Evolutionary conservation across 306 rosid species (phyloP), one percentile per base, ranked within the genome.

Genomic region (Alnus glutinosa): DNA sequence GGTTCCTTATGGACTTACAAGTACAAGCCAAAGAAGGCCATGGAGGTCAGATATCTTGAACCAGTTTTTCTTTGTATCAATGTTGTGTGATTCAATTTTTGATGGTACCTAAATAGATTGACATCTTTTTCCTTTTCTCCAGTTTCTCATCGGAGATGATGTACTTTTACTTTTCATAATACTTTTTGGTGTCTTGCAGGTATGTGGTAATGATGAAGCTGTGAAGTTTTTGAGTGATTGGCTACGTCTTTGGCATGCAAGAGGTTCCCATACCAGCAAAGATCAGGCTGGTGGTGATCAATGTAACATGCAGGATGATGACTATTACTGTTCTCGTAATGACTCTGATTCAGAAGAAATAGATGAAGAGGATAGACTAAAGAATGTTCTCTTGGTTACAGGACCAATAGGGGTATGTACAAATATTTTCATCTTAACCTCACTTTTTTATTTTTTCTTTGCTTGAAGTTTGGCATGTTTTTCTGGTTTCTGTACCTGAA

Each of bases 351-450:
- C 79, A 63, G 89, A 89, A 59, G 80, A 83, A 69, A 55, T 74
- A 52, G 66, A 78, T 3, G 87, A 83, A 77, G 86, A 83, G 77
- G 89, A 71, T 57, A 73, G 75, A 78, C 77, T 85, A 66, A 87
- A 79, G 86, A 92, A 90, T 48, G 90, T 92, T 83, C 96, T 95
- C 75, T 80, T 92, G 75, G 80, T 92, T 85, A 90, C 98, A 0
- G 98, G 98, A 66, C 97, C 97, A 75, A 75, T 78, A 67, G 98
- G 98, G 90, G 98, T 95, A 87, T 10, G 84, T 79, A 48, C 50
- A 83, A 68, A 52, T 69, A 51, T 57, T 71, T 50, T 58, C 57
- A 64, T 82, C 61, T 61, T 48, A 77, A 67, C 34, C 75, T 37
- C 59, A 47, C 44, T 59, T 51, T 49, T 59, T 51, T 49, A 15